These are phyloP conservation scores for Monascus purpureus DNA, from an alignment of 495 filamentous ascomycete species.

Conservation along the genomic window DNA sequence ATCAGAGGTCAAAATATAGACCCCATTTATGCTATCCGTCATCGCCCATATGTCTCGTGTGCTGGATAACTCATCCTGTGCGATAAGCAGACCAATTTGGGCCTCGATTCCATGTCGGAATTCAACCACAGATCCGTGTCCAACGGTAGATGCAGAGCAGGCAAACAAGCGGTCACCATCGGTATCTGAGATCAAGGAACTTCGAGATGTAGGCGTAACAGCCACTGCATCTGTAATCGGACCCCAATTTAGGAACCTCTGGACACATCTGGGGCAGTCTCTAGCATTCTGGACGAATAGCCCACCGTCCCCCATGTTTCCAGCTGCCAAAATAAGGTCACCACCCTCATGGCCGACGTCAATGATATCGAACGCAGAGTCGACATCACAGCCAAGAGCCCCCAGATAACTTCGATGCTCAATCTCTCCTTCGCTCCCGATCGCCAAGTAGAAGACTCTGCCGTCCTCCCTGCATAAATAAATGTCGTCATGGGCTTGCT, in stretches of 20 bases:
- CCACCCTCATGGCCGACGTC: slow-evolving; percentile 38
- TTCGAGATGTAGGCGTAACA: slow-evolving; percentile 16
- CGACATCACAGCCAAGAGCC: slow-evolving; percentile 29
- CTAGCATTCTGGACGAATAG: slow-evolving; percentile 53
- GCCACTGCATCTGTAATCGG: slow-evolving; percentile 60
- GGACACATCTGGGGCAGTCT: slow-evolving; percentile 34
- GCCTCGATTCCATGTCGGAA: slow-evolving; percentile 60
- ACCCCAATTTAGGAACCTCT: slow-evolving; percentile 70
- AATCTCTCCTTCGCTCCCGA: slow-evolving; percentile 32
- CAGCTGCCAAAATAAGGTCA: slow-evolving; percentile 67
- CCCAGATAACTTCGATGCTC: slow-evolving; percentile 24
- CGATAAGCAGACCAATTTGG: slow-evolving; percentile 41
- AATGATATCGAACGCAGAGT: slow-evolving; percentile 31
- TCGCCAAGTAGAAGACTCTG: slow-evolving; percentile 51
- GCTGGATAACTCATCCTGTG: slow-evolving; percentile 22
- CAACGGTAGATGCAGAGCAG: slow-evolving; percentile 24
- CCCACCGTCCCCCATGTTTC: slow-evolving; percentile 69
- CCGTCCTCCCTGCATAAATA: slow-evolving; percentile 75
- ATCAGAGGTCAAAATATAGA: slow-evolving; percentile 25
- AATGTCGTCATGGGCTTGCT: slow-evolving; percentile 50
- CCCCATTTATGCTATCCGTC: slow-evolving; percentile 24
- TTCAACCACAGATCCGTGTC: slow-evolving; percentile 51
- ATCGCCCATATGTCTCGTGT: slow-evolving; percentile 36
- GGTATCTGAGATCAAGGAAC: slow-evolving; percentile 9
- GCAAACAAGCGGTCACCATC: slow-evolving; percentile 22